Evolutionary conservation across 2,329 filamentous ascomycete genomes (phyloP), one percentile per base, ranked within the genome.

Genomic region (Aspergillus persii): DNA sequence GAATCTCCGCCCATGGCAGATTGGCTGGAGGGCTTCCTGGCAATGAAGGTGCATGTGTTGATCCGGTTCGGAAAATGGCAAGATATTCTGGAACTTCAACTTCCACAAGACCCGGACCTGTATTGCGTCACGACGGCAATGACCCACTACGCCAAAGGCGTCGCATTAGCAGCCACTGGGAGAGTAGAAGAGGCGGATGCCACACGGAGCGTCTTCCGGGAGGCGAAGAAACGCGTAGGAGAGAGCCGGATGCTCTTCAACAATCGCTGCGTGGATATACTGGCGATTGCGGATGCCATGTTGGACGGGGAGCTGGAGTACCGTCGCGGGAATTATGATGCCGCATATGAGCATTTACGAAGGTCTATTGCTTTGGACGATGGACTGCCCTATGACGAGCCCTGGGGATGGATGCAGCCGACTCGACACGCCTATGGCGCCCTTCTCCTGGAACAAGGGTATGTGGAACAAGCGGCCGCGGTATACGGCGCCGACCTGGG

Each of bases 351-450:
- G 3, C 79, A 84, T 54, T 76, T 92, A 2, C 80, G 82, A 1
- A 77, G 76, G 9, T 82, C 88, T 0, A 84, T 90, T 26, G 68
- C 75, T 1, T 79, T 84, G 2, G 87, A 90, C 62, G 88, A 90
- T 66, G 74, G 71, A 0, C 79, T 92, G 30, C 85, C 85, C 0
- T 92, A 90, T 61, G 86, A 88, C 52, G 89, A 92, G 69, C 89
- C 89, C 0, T 91, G 89, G 89, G 87, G 87, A 0, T 92, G 89
- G 89, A 91, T 92, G 88, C 87, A 90, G 68, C 89, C 89, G 0
- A 84, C 85, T 0, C 79, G 88, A 3, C 89, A 92, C 71, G 89
- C 89, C 0, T 88, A 88, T 53, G 89, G 86, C 1, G 89, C 89
- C 0, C 77, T 92, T 3, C 70, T 90, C 31, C 78, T 90, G 11